Evolutionary conservation across 768 basidiomycete species (phyloP).

Genomic region (Mrakia blollopis): DNA sequence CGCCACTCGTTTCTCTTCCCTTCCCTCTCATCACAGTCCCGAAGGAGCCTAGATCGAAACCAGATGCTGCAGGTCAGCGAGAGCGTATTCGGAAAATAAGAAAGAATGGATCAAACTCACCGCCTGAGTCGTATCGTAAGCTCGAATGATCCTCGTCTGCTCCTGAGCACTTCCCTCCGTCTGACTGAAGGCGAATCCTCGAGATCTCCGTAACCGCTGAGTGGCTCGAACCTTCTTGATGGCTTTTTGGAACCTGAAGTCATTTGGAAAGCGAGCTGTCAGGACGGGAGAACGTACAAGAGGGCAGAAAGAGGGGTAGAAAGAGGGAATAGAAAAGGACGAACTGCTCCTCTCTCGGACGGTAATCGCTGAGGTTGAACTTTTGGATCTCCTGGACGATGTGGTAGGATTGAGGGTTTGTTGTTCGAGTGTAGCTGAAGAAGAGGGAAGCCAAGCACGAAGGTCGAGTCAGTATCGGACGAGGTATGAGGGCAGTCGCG

Average conservation of each 20-base stretch:
- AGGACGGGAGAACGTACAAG: background rate
- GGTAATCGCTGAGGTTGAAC: slow-evolving; percentile 51
- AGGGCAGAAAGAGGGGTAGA: slow-evolving; percentile 47
- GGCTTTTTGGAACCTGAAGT: slow-evolving; percentile 86
- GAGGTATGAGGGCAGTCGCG: background rate
- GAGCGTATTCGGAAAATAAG: too few species aligned
- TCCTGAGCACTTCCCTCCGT: slow-evolving; percentile 86
- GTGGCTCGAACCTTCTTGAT: slow-evolving; percentile 99
- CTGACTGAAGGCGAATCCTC: slow-evolving; percentile 97
- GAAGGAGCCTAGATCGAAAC: background rate
- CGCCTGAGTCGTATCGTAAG: slow-evolving; percentile 74
- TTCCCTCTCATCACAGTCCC: background rate
- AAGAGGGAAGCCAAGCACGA: background rate
- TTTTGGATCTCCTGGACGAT: slow-evolving; percentile 83
- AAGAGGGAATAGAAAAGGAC: slow-evolving; percentile 1
- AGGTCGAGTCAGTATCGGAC: background rate
- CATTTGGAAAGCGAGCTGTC: slow-evolving; percentile 16
- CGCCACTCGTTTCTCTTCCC: too few species aligned
- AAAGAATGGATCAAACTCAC: background rate
- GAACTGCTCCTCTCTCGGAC: slow-evolving; percentile 94
- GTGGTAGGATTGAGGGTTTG: slow-evolving; percentile 87
- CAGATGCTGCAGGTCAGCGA: background rate
- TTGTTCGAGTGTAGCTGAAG: slow-evolving; percentile 79
- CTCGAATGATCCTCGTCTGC: slow-evolving; percentile 74
- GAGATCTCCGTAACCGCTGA: slow-evolving; percentile 90